These are phyloP conservation scores for Tolypocladium amazonense DNA, from an alignment of 2,329 filamentous ascomycete species.

Conservation along the genomic window DNA sequence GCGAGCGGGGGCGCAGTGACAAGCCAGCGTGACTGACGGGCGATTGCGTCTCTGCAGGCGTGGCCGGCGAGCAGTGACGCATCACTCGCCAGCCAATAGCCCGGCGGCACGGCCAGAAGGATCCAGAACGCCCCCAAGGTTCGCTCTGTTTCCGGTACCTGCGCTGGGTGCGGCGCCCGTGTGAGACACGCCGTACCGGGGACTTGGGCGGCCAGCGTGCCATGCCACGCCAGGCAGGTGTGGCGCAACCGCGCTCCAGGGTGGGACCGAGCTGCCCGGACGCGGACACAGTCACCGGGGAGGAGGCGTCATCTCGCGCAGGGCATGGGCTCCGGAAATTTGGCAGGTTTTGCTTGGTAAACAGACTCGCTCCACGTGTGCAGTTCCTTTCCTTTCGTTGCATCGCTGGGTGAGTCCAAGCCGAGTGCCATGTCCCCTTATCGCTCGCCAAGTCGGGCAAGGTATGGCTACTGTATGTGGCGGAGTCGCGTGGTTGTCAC, in stretches of 20 bases:
- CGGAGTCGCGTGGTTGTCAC: neutral
- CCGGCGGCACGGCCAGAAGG: constrained; percentile 17
- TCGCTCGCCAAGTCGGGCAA: neutral
- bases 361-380: neutral
- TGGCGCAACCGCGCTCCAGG: neutral
- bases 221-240: neutral
- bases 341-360: no score
- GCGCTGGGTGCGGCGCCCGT: neutral
- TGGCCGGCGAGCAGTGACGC: constrained; percentile 8
- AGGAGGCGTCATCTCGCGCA: neutral
- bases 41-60: constrained; percentile 10
- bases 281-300: constrained; percentile 2
- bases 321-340: neutral
- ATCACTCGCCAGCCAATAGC: constrained; percentile 27
- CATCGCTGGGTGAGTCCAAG: neutral
- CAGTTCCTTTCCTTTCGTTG: neutral
- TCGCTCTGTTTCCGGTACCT: constrained; percentile 14
- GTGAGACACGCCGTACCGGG: constrained; percentile 8
- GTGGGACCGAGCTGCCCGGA: constrained; percentile 7
- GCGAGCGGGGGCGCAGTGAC: constrained; percentile 19
- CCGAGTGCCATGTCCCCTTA: neutral
- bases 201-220: constrained; percentile 1
- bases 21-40: constrained; percentile 3
- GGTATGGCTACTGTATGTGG: neutral
- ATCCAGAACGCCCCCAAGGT: constrained; percentile 26